phyloP scores from a whole-genome alignment of 1,139 yeast genomes.

The Dujonia santamariae region DNA sequence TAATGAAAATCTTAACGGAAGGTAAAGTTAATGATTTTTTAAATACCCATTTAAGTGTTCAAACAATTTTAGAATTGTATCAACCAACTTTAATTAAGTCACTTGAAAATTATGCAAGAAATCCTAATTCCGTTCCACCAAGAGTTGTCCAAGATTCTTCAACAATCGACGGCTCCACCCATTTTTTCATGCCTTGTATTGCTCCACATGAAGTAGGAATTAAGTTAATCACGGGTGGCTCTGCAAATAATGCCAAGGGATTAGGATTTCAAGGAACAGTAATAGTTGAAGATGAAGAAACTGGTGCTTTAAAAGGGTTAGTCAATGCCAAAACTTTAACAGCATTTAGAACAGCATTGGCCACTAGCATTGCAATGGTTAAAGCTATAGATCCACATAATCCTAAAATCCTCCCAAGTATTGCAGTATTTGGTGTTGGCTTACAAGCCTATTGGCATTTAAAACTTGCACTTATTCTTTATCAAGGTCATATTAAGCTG shows the following conservation, averaged over 20 bases:
- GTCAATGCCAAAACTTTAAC: constrained; percentile 60
- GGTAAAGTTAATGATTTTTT: constrained; percentile 18
- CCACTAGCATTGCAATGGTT: constrained; percentile 47
- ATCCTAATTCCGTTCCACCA: constrained; percentile 31
- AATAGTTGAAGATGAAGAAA: constrained; percentile 44
- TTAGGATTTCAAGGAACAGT: constrained; percentile 55
- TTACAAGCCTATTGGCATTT: constrained; percentile 68
- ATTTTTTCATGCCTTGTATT: constrained; percentile 64
- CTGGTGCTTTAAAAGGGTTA: constrained; percentile 52
- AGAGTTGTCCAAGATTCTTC: constrained; percentile 28
- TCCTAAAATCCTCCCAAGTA: constrained; percentile 18
- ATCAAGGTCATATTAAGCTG: constrained; percentile 26
- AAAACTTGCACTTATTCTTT: constrained; percentile 41
- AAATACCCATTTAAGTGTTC: constrained; percentile 14
- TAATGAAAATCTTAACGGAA: constrained; percentile 31
- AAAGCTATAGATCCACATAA: constrained; percentile 25
- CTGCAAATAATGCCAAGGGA: constrained; percentile 26
- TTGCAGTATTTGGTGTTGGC: constrained; percentile 62
- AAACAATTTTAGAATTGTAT: constrained; percentile 20
- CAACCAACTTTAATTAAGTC: constrained; percentile 28
- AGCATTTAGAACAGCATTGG: constrained; percentile 67
- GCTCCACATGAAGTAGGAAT: constrained; percentile 46
- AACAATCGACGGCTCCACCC: constrained; percentile 37
- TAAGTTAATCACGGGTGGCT: constrained; percentile 52
- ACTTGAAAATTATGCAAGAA: constrained; percentile 17